These are phyloP conservation scores for Colletotrichum theobromicola DNA, from an alignment of 2,329 filamentous ascomycete species.

Conservation along the genomic window DNA sequence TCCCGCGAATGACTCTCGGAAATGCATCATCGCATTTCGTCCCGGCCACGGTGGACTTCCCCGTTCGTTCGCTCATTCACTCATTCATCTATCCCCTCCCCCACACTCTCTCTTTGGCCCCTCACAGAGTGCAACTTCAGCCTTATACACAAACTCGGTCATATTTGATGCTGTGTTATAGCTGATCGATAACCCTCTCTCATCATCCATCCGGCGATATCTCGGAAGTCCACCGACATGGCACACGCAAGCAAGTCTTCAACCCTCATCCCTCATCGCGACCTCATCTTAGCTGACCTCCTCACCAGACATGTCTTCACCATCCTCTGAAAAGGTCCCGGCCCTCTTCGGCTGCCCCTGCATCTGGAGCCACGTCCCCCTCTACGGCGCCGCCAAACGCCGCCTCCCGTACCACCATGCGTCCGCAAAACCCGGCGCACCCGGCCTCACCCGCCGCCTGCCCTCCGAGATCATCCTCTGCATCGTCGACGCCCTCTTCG, in stretches of 20 bases:
- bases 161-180: not conserved
- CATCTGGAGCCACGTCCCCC: slow-evolving; percentile 18
- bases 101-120: not conserved
- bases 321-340: slow-evolving; percentile 4
- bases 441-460: not conserved
- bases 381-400: slow-evolving; percentile 7
- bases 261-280: not conserved
- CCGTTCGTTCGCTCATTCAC: not conserved
- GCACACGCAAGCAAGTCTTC: not conserved
- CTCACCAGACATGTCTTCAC: not conserved
- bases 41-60: not conserved
- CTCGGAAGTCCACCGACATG: not conserved
- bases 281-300: not conserved
- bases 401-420: not conserved
- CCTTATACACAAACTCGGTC: accelerated
- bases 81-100: not conserved
- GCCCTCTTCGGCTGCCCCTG: slow-evolving; percentile 14
- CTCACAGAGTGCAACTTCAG: not conserved
- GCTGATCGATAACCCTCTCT: not conserved
- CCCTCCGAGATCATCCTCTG: slow-evolving; percentile 18
- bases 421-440: not conserved
- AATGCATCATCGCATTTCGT: not conserved
- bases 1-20: slow-evolving; percentile 11
- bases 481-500: slow-evolving; percentile 16
- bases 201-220: not conserved